phyloP scores from a whole-genome alignment of 1,284 basidiomycete species.

The Trichosporon asahii region DNA sequence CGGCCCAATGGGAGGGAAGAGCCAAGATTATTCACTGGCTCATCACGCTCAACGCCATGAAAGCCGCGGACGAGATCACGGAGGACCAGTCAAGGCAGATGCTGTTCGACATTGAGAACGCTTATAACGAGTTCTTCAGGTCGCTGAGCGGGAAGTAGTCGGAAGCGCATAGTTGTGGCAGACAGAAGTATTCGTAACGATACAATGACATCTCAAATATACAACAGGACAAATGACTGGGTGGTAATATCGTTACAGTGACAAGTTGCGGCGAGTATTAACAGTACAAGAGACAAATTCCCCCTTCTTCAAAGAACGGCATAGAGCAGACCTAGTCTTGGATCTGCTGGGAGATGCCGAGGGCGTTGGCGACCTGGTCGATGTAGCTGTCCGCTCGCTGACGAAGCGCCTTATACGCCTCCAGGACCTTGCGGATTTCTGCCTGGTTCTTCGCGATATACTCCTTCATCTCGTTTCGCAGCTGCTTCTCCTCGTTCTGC shows the following conservation, averaged over 20 bases:
- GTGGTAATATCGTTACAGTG: too few species aligned
- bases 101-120: slow-evolving; percentile 93
- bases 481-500: slow-evolving; percentile 32
- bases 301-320: too few species aligned
- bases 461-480: slow-evolving; percentile 62
- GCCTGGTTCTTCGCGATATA: slow-evolving; percentile 67
- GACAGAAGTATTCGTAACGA: slow-evolving; percentile 1
- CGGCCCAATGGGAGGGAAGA: slow-evolving; percentile 89
- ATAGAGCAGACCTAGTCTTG: too few species aligned
- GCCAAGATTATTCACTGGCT: slow-evolving; percentile 93
- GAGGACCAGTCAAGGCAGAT: slow-evolving; percentile 93
- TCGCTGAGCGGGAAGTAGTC: slow-evolving; percentile 56
- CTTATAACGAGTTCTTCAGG: slow-evolving; percentile 93
- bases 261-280: too few species aligned
- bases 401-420: slow-evolving; percentile 74
- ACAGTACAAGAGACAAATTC: too few species aligned
- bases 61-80: slow-evolving; percentile 91
- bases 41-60: slow-evolving; percentile 94
- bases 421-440: slow-evolving; percentile 70
- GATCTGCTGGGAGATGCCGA: slow-evolving; percentile 43
- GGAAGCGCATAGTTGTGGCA: too few species aligned
- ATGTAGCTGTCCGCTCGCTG: slow-evolving; percentile 60
- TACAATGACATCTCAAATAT: neutral
- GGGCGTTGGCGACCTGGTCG: slow-evolving; percentile 20
- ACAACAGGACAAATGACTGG: slow-evolving; percentile 1